A percentile compares a stretch with the other conserved stretches of the same genome.
These are phyloP conservation scores for Rhizopogon vinicolor DNA, from an alignment of 768 basidiomycete genomes.

Conservation along the genomic window DNA sequence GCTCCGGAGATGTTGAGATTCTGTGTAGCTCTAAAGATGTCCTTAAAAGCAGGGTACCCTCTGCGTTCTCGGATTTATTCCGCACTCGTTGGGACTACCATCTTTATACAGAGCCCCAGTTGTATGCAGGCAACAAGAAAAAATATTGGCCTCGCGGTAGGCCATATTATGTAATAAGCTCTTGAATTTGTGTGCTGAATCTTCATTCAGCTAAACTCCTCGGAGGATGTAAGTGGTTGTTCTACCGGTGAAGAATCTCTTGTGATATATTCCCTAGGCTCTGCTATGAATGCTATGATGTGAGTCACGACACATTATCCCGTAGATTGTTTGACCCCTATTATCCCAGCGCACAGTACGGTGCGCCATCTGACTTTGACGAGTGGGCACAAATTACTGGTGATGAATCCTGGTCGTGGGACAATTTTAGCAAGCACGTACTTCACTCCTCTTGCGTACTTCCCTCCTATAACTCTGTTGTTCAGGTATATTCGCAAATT, in stretches of 20 bases:
- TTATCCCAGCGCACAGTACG: constrained; percentile 44
- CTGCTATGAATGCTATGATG: constrained; percentile 61
- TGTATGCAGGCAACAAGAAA: constrained; percentile 38
- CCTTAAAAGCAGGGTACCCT: constrained; percentile 38
- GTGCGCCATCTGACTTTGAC: constrained; percentile 65
- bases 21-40: constrained; percentile 39
- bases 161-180: constrained; percentile 1
- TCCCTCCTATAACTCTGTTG: neutral
- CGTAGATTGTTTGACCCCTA: constrained; percentile 4
- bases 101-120: constrained; percentile 54
- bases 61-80: constrained; percentile 39
- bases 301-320: constrained; percentile 7
- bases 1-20: neutral
- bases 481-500: constrained; percentile 68
- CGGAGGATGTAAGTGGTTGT: constrained; percentile 59
- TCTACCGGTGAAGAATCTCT: neutral
- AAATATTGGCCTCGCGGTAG: constrained; percentile 66
- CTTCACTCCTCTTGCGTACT: neutral
- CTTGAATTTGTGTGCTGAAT: neutral
- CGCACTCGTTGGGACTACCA: constrained; percentile 45
- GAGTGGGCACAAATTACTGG: constrained; percentile 55
- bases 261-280: constrained; percentile 32
- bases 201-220: constrained; percentile 51
- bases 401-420: constrained; percentile 53
- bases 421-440: constrained; percentile 44